Percentiles rank a stretch among this genome's conserved stretches.
These are phyloP conservation scores for Brasenia schreberi DNA, from an alignment of 164 flowering plant species.

Conservation along the genomic window DNA sequence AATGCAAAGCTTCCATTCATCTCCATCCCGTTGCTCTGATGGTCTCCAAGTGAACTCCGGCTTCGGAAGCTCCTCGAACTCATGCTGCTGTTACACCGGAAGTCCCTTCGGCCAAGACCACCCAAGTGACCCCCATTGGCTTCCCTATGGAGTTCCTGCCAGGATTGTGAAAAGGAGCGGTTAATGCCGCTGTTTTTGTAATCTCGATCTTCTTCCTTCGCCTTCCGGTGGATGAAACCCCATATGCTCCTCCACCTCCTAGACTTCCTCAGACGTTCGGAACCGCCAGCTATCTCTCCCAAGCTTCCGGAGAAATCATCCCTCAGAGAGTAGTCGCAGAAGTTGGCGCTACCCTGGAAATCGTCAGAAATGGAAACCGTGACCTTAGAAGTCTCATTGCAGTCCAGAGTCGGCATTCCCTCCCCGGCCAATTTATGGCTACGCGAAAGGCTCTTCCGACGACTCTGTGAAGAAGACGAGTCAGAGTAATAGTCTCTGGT, in stretches of 20 bases:
- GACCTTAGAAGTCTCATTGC: conserved; percentile 24
- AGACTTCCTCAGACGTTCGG: conserved; percentile 50
- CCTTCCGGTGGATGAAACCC: conserved; percentile 57
- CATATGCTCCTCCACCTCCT: conserved; percentile 67
- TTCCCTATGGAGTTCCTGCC: conserved; percentile 59
- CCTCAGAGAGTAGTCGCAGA: conserved; percentile 29
- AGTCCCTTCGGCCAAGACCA: conserved; percentile 27
- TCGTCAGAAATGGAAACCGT: conserved; percentile 29
- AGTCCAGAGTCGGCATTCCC: not conserved
- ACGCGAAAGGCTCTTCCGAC: conserved; percentile 39
- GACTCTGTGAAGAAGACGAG: conserved; percentile 44
- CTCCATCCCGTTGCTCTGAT: not conserved
- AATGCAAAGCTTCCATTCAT: not conserved
- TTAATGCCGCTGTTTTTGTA: conserved; percentile 60
- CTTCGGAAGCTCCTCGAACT: conserved; percentile 49
- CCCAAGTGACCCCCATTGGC: conserved; percentile 29
- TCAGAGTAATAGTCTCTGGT: conserved; percentile 88
- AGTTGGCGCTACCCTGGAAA: conserved; percentile 11
- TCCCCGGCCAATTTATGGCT: not conserved
- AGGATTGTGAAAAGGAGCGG: conserved; percentile 73
- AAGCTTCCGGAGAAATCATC: conserved; percentile 65
- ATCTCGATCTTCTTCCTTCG: conserved; percentile 55
- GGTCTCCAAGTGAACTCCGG: conserved; percentile 11
- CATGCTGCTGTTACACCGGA: conserved; percentile 70
- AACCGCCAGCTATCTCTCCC: conserved; percentile 30